A percentile compares a stretch with the other conserved stretches of the same genome.
Conservation (phyloP, 495 filamentous ascomycete species). For the Penicillium herquei region DNA sequence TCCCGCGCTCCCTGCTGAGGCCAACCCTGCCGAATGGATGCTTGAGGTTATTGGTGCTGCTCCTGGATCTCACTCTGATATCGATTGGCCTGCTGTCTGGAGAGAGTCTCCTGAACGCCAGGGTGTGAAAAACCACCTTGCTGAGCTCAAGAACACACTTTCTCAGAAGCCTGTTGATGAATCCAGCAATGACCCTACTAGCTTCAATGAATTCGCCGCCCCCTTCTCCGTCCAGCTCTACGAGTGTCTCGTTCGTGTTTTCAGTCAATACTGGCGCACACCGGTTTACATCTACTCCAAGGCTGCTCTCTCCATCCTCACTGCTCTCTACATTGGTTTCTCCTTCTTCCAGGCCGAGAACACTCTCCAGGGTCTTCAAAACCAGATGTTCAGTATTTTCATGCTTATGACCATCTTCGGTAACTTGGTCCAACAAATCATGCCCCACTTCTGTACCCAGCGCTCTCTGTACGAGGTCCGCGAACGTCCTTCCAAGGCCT, state of each 20-base stretch:
- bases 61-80: slow-evolving; percentile 70
- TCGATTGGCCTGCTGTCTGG: slow-evolving; percentile 86
- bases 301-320: slow-evolving; percentile 49
- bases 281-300: slow-evolving; percentile 62
- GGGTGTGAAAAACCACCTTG: slow-evolving; percentile 66
- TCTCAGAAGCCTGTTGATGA: slow-evolving; percentile 42
- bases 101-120: slow-evolving; percentile 64
- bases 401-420: slow-evolving; percentile 81
- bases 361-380: slow-evolving; percentile 78
- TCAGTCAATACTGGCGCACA: slow-evolving; percentile 60
- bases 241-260: slow-evolving; percentile 51
- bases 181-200: slow-evolving; percentile 25
- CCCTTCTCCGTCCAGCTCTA: slow-evolving; percentile 52
- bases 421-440: slow-evolving; percentile 75
- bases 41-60: slow-evolving; percentile 90
- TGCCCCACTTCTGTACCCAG: slow-evolving; percentile 68
- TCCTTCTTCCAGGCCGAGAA: slow-evolving; percentile 79
- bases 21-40: slow-evolving; percentile 91
- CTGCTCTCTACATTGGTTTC: slow-evolving; percentile 82
- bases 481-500: slow-evolving; percentile 69
- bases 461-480: slow-evolving; percentile 70
- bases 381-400: slow-evolving; percentile 90
- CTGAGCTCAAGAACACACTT: slow-evolving; percentile 61
- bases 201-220: slow-evolving; percentile 52
- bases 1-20: slow-evolving; percentile 62